Conservation (phyloP, 805 yeast species). For the Kurtzmaniella fragi region DNA sequence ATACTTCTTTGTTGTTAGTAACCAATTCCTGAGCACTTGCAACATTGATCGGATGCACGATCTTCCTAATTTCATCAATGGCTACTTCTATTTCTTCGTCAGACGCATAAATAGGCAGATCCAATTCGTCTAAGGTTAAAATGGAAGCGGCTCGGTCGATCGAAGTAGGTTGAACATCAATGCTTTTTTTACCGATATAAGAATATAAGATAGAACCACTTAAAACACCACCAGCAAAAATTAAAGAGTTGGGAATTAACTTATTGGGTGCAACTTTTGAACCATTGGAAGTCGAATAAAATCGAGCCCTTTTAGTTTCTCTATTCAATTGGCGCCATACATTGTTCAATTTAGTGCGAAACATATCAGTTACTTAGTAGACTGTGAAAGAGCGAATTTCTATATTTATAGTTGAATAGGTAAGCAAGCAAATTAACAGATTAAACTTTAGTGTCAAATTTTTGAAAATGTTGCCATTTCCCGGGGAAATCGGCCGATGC, state of each 20-base stretch:
- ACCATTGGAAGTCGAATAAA: too few species aligned
- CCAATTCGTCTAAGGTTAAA: constrained; percentile 13
- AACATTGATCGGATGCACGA: constrained; percentile 9
- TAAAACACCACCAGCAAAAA: constrained; percentile 1
- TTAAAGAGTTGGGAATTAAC: background rate
- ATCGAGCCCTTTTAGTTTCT: too few species aligned
- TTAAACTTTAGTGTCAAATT: too few species aligned
- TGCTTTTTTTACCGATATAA: background rate
- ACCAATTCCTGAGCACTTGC: constrained; percentile 12
- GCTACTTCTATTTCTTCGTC: constrained; percentile 16
- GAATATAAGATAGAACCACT: background rate
- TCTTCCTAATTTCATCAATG: constrained; percentile 13
- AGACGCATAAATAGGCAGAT: constrained; percentile 19
- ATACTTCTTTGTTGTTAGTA: constrained; percentile 17
- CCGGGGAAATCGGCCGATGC: too few species aligned
- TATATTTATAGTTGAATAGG: too few species aligned
- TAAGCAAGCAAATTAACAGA: too few species aligned
- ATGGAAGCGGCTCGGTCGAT: background rate
- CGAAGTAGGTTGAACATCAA: background rate
- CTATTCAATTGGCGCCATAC: too few species aligned
- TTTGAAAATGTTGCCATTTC: too few species aligned
- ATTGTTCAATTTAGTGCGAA: too few species aligned
- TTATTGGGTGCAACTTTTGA: background rate
- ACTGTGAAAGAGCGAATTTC: too few species aligned
- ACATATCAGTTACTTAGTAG: too few species aligned